These are phyloP conservation scores for Mallotus repandus DNA, from an alignment of 441 rosid species.

Conservation along the genomic window DNA sequence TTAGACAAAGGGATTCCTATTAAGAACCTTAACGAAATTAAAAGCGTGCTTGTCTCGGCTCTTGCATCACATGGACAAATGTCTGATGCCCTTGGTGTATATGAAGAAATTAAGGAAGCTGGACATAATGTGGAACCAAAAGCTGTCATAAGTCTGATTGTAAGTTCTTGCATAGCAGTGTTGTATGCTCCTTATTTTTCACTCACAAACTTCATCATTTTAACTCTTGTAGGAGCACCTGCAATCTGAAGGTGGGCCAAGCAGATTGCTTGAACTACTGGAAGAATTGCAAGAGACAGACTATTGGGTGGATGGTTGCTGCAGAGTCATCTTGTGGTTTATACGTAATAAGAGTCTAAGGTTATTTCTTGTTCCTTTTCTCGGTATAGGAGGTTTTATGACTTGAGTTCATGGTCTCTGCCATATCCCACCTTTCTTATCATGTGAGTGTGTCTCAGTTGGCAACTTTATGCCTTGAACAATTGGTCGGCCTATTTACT, in stretches of 20 bases:
- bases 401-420: not conserved
- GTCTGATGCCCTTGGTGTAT: conserved; percentile 59
- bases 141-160: conserved; percentile 64
- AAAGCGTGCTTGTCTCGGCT: conserved; percentile 64
- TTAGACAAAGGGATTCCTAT: conserved; percentile 38
- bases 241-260: conserved; percentile 47
- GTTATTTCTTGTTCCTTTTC: conserved; percentile 24
- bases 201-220: not conserved
- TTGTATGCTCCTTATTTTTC: conserved; percentile 14
- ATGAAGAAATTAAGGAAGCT: conserved; percentile 64
- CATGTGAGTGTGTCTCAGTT: conserved; percentile 4
- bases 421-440: not conserved
- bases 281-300: conserved; percentile 47
- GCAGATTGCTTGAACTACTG: conserved; percentile 46
- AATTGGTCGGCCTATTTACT: conserved; percentile 16
- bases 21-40: conserved; percentile 56
- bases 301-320: conserved; percentile 64
- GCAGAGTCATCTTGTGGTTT: conserved; percentile 50
- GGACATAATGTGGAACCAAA: conserved; percentile 54
- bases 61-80: conserved; percentile 70
- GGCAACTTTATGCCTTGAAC: conserved; percentile 10
- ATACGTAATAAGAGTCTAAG: conserved; percentile 54
- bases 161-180: conserved; percentile 40
- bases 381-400: not conserved
- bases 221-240: conserved; percentile 47